Conservation (phyloP, 2,329 filamentous ascomycete species). For the Arthrobotrys conoides region DNA sequence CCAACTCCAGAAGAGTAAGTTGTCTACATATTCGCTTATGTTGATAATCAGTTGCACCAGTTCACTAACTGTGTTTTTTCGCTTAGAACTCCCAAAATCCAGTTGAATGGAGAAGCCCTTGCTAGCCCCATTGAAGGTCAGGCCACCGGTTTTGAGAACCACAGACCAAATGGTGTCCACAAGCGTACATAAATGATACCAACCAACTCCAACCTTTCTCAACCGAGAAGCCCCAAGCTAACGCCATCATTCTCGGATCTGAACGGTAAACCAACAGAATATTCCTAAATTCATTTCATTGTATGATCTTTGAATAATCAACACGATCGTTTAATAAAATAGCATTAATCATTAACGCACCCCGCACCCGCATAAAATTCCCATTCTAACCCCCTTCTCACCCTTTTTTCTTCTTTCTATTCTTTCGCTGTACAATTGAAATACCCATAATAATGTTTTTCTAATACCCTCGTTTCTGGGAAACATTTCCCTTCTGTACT, state of each 20-base stretch:
- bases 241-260: conserved; percentile 3
- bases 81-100: conserved; percentile 48
- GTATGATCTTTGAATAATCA: conserved; percentile 47
- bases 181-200: conserved; percentile 28
- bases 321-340: conserved; percentile 52
- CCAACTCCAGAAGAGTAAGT: conserved; percentile 42
- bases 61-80: neutral
- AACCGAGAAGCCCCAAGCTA: neutral
- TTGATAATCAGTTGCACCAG: neutral
- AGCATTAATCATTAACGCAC: conserved; percentile 12
- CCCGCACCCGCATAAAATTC: conserved; percentile 18
- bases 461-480: conserved; percentile 35
- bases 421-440: conserved; percentile 22
- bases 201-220: neutral
- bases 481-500: conserved; percentile 25
- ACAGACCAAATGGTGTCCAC: conserved; percentile 24
- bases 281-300: conserved; percentile 27
- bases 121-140: conserved; percentile 45
- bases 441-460: conserved; percentile 11
- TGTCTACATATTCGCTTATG: neutral
- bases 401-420: conserved; percentile 3
- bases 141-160: conserved; percentile 35
- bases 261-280: neutral
- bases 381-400: neutral
- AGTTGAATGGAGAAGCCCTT: conserved; percentile 48